phyloP scores from a whole-genome alignment of 2,329 filamentous ascomycete genomes.

The Colletotrichum horii region DNA sequence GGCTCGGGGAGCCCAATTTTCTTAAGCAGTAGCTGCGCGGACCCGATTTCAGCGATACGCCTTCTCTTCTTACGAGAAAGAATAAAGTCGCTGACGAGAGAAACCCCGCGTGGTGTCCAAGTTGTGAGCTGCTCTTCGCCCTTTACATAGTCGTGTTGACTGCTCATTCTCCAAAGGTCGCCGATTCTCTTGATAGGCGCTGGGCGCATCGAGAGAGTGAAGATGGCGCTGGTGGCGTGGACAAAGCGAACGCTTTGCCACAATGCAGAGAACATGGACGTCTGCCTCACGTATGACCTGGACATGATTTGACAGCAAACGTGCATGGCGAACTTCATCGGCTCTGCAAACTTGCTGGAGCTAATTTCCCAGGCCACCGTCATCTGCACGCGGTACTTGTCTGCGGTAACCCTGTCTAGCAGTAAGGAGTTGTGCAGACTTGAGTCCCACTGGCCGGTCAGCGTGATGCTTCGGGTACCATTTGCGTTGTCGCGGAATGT shows the following conservation, averaged over 20 bases:
- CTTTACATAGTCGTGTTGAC: slow-evolving; percentile 93
- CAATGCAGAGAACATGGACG: slow-evolving; percentile 84
- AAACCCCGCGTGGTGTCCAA: slow-evolving; percentile 91
- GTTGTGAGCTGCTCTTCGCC: slow-evolving; percentile 85
- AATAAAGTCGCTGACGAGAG: slow-evolving; percentile 88
- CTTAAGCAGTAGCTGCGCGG: slow-evolving; percentile 69
- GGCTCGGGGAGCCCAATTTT: slow-evolving; percentile 58
- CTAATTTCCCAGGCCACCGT: slow-evolving; percentile 85
- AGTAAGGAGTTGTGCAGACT: slow-evolving; percentile 90
- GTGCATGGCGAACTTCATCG: slow-evolving; percentile 85
- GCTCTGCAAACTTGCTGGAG: slow-evolving; percentile 83
- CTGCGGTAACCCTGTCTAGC: slow-evolving; percentile 90
- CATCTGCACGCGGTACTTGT: slow-evolving; percentile 90
- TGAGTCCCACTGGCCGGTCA: slow-evolving; percentile 96
- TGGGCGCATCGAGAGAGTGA: slow-evolving; percentile 84
- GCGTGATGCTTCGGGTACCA: slow-evolving; percentile 83
- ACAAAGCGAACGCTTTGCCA: slow-evolving; percentile 88
- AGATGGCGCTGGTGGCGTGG: slow-evolving; percentile 85
- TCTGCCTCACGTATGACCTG: slow-evolving; percentile 82
- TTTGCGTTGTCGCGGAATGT: slow-evolving; percentile 85
- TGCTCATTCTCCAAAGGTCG: slow-evolving; percentile 96
- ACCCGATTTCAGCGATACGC: slow-evolving; percentile 81
- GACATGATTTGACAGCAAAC: slow-evolving; percentile 84
- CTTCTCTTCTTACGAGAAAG: slow-evolving; percentile 73
- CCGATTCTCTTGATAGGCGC: slow-evolving; percentile 89